Evolutionary conservation across 768 basidiomycete genomes (phyloP).

Genomic region (Boletus eberwhitei): DNA sequence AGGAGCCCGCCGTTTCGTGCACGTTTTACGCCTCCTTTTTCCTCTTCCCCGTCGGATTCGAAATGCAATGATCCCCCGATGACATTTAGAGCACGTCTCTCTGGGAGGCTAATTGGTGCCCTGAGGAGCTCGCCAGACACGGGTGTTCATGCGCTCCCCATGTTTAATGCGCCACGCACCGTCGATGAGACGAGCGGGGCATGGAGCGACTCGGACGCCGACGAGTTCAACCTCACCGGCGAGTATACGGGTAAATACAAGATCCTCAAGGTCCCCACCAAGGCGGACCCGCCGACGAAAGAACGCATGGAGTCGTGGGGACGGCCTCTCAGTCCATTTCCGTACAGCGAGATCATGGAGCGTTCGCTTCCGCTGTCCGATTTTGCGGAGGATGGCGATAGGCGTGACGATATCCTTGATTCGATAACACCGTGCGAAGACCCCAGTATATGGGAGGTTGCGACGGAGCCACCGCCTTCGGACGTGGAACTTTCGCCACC

Average conservation of each 20-base stretch:
- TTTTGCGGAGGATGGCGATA: conserved; percentile 4
- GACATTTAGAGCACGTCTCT: conserved; percentile 23
- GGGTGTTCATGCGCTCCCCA: conserved; percentile 12
- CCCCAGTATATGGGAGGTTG: conserved; percentile 14
- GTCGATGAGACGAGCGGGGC: conserved; percentile 4
- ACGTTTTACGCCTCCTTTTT: conserved; percentile 37
- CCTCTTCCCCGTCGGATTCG: conserved; percentile 29
- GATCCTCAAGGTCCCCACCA: conserved; percentile 54
- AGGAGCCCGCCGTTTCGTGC: conserved; percentile 24
- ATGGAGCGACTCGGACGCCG: conserved; percentile 32
- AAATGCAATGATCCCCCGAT: not conserved
- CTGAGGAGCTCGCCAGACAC: conserved; percentile 1
- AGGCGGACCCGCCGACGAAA: conserved; percentile 58
- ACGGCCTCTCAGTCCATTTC: conserved; percentile 67
- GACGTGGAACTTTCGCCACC: conserved; percentile 10
- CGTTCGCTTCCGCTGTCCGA: conserved; percentile 22
- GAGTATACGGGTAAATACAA: conserved; percentile 69
- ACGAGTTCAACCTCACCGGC: conserved; percentile 39
- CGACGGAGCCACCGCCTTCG: conserved; percentile 22
- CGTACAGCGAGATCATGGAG: conserved; percentile 35
- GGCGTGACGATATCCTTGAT: not conserved
- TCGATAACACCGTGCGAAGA: conserved; percentile 4
- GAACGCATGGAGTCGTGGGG: conserved; percentile 59
- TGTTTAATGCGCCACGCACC: conserved; percentile 9
- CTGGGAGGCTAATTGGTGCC: not conserved